Evolutionary conservation across 768 basidiomycete species (phyloP).

Genomic region (Rhizopogon vulgaris): DNA sequence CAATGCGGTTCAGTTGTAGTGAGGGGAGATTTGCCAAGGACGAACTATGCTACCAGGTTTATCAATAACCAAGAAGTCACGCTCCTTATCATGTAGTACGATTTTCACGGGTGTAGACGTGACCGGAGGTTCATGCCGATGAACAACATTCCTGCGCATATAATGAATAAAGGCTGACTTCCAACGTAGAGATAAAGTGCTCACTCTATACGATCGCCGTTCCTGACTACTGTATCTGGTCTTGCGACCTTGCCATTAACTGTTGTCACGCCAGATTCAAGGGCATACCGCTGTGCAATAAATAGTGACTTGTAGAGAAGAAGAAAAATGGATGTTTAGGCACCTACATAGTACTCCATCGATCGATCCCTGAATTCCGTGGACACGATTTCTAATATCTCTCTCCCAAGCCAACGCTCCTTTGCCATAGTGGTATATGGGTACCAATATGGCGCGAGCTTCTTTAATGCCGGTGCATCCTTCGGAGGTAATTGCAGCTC

Average conservation of each 20-base stretch:
- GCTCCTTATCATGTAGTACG: slow-evolving; percentile 68
- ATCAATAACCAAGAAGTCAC: slow-evolving; percentile 86
- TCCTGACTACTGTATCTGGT: slow-evolving; percentile 70
- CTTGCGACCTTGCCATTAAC: slow-evolving; percentile 86
- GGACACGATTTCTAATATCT: slow-evolving; percentile 85
- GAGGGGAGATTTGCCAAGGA: slow-evolving; percentile 14
- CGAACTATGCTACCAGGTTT: slow-evolving; percentile 96
- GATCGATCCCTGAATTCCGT: slow-evolving; percentile 93
- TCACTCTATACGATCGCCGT: slow-evolving; percentile 89
- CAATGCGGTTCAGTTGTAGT: background rate
- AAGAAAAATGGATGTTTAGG: background rate
- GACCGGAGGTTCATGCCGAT: slow-evolving; percentile 96
- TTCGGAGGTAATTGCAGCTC: slow-evolving; percentile 16
- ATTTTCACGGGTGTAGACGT: slow-evolving; percentile 78
- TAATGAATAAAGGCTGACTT: background rate
- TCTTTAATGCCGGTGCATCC: slow-evolving; percentile 53
- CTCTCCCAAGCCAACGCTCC: slow-evolving; percentile 80
- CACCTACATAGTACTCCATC: slow-evolving; percentile 91
- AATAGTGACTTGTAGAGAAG: background rate
- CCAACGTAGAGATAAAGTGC: slow-evolving; percentile 21
- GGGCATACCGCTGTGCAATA: slow-evolving; percentile 51
- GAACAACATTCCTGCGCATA: slow-evolving; percentile 73
- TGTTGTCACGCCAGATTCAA: slow-evolving; percentile 93
- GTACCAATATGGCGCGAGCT: slow-evolving; percentile 87
- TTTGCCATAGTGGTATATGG: slow-evolving; percentile 93